Evolutionary conservation across 805 yeast species (phyloP).

Genomic region (Candida coleopterorum): DNA sequence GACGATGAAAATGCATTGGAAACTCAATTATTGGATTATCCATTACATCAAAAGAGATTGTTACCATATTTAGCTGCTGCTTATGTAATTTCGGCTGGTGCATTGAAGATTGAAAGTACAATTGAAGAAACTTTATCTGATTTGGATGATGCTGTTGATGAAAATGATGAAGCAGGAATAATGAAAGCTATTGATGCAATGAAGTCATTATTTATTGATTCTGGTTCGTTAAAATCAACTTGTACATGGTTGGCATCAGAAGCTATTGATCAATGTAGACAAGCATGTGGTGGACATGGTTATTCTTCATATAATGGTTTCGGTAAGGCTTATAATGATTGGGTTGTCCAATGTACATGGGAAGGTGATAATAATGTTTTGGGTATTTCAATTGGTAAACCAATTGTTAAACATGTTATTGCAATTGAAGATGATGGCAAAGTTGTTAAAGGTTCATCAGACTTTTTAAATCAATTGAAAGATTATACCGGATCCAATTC

Average conservation of each 20-base stretch:
- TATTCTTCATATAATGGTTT: constrained; percentile 42
- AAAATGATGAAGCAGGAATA: constrained; percentile 27
- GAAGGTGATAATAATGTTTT: constrained; percentile 46
- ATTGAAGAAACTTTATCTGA: constrained; percentile 25
- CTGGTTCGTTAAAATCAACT: constrained; percentile 42
- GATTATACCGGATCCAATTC: constrained; percentile 10
- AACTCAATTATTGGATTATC: constrained; percentile 40
- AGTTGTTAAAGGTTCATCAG: constrained; percentile 12
- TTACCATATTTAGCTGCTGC: constrained; percentile 40
- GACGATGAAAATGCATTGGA: constrained; percentile 22
- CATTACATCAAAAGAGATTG: constrained; percentile 43
- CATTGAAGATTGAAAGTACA: constrained; percentile 33
- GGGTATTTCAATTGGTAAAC: constrained; percentile 38
- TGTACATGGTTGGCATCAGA: constrained; percentile 42
- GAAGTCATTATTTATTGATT: constrained; percentile 41
- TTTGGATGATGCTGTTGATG: constrained; percentile 34
- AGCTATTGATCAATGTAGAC: constrained; percentile 38
- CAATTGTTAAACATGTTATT: constrained; percentile 45
- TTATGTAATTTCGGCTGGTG: constrained; percentile 35
- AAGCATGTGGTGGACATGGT: constrained; percentile 47
- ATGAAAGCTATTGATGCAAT: constrained; percentile 30
- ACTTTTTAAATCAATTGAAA: constrained; percentile 11
- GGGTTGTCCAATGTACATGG: constrained; percentile 48
- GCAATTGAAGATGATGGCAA: constrained; percentile 36
- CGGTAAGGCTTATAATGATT: constrained; percentile 41